A percentile compares a stretch with the other conserved stretches of the same genome.
Conservation (phyloP, 345 rosid genomes). For the Syzygium oleosum region DNA sequence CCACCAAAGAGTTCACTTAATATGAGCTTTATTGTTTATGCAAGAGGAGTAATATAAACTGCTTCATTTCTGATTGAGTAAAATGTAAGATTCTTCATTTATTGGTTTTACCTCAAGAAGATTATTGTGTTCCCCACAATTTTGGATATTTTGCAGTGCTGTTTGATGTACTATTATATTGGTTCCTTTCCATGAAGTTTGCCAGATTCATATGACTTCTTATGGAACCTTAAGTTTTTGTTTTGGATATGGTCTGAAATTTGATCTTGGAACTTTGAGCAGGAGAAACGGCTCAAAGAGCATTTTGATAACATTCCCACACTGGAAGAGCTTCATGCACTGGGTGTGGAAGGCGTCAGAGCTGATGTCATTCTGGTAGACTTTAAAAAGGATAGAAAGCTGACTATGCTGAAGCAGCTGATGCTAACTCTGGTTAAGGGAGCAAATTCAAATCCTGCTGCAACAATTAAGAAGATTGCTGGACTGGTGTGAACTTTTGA, state of each 20-base stretch:
- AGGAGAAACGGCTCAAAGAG: conserved; percentile 87
- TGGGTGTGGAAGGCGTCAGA: conserved; percentile 64
- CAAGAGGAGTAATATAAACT: neutral
- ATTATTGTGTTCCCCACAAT: neutral
- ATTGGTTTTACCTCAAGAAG: neutral
- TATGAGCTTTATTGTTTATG: neutral
- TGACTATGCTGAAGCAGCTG: conserved; percentile 82
- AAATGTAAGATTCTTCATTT: neutral
- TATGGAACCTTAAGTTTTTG: neutral
- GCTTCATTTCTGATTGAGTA: neutral
- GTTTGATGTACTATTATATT: neutral
- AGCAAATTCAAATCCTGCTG: conserved; percentile 80
- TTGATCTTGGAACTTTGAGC: neutral
- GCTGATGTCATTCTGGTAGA: conserved; percentile 87
- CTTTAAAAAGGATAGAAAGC: conserved; percentile 73
- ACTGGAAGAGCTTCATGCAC: conserved; percentile 76
- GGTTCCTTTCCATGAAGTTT: neutral
- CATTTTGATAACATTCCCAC: conserved; percentile 65
- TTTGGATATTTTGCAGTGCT: neutral
- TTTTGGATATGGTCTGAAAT: neutral
- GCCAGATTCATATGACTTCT: neutral
- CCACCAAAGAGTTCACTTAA: neutral
- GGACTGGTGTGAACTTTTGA: conserved; percentile 60
- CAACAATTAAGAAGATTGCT: conserved; percentile 83
- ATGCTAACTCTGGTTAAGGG: conserved; percentile 71